These are phyloP conservation scores for Geotrichum fermentans DNA, from an alignment of 1,139 yeast genomes.

Conservation along the genomic window DNA sequence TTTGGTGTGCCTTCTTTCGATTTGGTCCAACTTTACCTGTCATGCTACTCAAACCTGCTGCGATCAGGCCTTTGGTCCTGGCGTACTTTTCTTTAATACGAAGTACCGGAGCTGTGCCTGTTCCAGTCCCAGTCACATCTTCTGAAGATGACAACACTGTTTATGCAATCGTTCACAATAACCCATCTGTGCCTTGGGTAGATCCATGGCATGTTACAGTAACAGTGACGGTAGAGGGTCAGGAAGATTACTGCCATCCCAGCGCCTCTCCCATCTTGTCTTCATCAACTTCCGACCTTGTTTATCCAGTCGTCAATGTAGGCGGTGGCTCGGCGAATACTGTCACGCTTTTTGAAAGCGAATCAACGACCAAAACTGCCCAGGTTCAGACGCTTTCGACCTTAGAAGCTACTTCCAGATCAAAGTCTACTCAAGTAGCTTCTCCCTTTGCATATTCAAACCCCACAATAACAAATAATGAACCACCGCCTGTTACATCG, in stretches of 20 bases:
- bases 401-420: too few relatives aligned
- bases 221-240: slow-evolving; percentile 8
- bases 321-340: slow-evolving; percentile 9
- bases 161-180: slow-evolving; percentile 10
- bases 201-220: slow-evolving; percentile 5
- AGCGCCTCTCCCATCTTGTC: background rate
- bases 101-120: slow-evolving; percentile 2
- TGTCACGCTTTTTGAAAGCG: too few relatives aligned
- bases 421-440: too few relatives aligned
- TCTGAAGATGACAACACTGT: slow-evolving; percentile 1
- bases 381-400: too few relatives aligned
- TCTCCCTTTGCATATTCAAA: too few relatives aligned
- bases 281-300: background rate
- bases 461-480: too few relatives aligned
- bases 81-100: background rate
- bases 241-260: slow-evolving; percentile 1
- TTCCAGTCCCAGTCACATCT: background rate
- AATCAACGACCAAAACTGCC: too few relatives aligned
- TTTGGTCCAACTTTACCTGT: too few relatives aligned
- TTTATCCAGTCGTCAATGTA: slow-evolving; percentile 11
- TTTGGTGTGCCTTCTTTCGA: too few relatives aligned
- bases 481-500: too few relatives aligned
- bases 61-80: background rate
- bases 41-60: slow-evolving; percentile 1
- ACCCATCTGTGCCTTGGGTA: slow-evolving; percentile 6